Conservation (phyloP, 352 stramenopile genomes). For the Globisporangium spinosum region DNA sequence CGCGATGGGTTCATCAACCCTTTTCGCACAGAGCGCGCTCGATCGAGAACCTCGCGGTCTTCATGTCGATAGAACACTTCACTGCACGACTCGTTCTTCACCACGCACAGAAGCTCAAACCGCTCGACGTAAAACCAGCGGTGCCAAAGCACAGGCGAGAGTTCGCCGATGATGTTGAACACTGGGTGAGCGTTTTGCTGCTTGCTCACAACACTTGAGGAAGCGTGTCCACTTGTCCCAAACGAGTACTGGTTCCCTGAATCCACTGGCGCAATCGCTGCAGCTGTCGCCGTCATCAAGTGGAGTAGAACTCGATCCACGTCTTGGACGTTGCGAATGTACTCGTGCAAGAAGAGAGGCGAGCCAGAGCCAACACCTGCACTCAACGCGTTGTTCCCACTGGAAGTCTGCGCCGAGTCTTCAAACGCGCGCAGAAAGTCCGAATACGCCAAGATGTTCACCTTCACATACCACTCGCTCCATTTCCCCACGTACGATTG, state of each 20-base stretch:
- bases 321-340: conserved; percentile 84
- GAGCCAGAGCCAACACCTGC: conserved; percentile 20
- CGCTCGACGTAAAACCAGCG: conserved; percentile 88
- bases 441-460: conserved; percentile 78
- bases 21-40: conserved; percentile 27
- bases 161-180: conserved; percentile 87
- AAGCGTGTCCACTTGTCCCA: conserved; percentile 38
- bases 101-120: conserved; percentile 77
- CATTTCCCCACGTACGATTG: conserved; percentile 35
- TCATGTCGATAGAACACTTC: conserved; percentile 67
- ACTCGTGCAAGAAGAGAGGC: conserved; percentile 64
- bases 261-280: conserved; percentile 36
- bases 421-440: conserved; percentile 85
- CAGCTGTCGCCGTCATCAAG: conserved; percentile 72
- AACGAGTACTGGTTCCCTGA: conserved; percentile 68
- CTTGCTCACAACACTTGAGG: conserved; percentile 27
- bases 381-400: conserved; percentile 3
- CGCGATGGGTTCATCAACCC: conserved; percentile 22
- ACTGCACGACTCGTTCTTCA: conserved; percentile 58
- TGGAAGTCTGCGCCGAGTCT: conserved; percentile 40
- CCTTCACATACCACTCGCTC: conserved; percentile 84
- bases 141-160: conserved; percentile 86
- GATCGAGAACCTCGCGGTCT: conserved; percentile 29
- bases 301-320: conserved; percentile 83
- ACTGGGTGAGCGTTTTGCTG: conserved; percentile 67